Evolutionary conservation across 2,329 filamentous ascomycete genomes (phyloP), one percentile per base, ranked within the genome.

Genomic region (Huntiella decipiens): DNA sequence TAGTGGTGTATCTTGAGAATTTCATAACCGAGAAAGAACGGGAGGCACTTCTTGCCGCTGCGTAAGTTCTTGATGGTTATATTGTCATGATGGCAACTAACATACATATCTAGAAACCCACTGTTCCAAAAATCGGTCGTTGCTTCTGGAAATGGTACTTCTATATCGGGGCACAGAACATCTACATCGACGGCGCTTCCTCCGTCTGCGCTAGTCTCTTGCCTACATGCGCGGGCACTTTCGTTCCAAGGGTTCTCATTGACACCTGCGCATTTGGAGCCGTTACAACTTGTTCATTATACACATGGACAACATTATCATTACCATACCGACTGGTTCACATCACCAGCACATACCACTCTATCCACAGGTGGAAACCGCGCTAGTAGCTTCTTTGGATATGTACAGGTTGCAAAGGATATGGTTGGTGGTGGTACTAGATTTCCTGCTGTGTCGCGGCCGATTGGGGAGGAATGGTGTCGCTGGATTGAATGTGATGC

Each of bases 251-350:
- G 66, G 46, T 60, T 63, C 47, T 58, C 61, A 51, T 53, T 57
- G 6, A 28, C 44, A 1, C 59, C 56, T 17, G 46, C 52, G 1
- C 58, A 65, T 46, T 57, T 69, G 5, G 65, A 69, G 55, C 65
- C 66, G 0, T 53, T 69, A 12, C 66, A 69, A 53, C 61, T 70
- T 2, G 66, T 68, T 42, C 62, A 61, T 51, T 70, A 70, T 52
- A 61, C 56, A 32, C 49, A 53, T 5, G 63, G 63, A 12, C 63
- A 66, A 53, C 63, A 59, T 47, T 68, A 66, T 54, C 63, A 68
- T 53, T 66, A 63, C 54, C 67, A 70, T 56, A 67, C 65, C 2
- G 67, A 70, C 56, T 69, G 67, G 67, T 68, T 66, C 56, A 62
- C 61, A 3, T 60, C 63, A 44, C 53, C 58, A 2, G 51, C 56